Conservation (phyloP, 140 eudicot species). For the Senecio squalidus region DNA sequence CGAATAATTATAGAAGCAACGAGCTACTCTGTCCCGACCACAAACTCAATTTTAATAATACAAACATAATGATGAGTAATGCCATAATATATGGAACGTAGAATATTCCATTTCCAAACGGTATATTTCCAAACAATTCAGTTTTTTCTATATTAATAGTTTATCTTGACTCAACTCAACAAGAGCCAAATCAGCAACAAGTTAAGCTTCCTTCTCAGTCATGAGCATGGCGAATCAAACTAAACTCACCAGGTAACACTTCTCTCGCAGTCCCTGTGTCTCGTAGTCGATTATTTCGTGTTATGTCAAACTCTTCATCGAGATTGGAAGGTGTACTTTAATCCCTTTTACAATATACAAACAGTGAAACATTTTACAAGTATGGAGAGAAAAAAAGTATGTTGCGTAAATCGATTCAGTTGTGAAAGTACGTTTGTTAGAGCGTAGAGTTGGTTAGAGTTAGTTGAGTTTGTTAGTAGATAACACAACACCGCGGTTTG, state of each 20-base stretch:
- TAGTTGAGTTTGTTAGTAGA: too few relatives aligned
- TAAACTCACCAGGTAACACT: conserved; percentile 2
- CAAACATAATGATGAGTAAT: too few relatives aligned
- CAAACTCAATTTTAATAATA: too few relatives aligned
- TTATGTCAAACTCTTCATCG: not conserved
- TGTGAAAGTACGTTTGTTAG: too few relatives aligned
- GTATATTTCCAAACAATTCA: conserved; percentile 6
- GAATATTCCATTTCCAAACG: conserved; percentile 25
- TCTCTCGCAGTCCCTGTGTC: not conserved
- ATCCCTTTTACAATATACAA: not conserved
- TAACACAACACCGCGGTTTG: not conserved
- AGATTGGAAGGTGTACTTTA: not conserved
- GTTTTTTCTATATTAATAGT: not conserved
- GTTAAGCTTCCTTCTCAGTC: conserved; percentile 17
- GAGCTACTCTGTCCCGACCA: too few relatives aligned
- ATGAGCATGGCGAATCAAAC: conserved; percentile 11
- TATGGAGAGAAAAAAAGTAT: too few relatives aligned
- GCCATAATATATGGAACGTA: not conserved
- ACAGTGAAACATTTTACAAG: not conserved
- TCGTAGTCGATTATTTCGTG: not conserved
- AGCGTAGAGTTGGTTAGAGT: too few relatives aligned
- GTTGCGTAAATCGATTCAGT: too few relatives aligned
- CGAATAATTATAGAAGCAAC: too few relatives aligned
- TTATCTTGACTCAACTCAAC: not conserved
- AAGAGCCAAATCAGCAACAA: conserved; percentile 1